Percentiles rank a stretch among this genome's conserved stretches.
Conservation (phyloP, 306 rosid genomes). For the Prunus campanulata region DNA sequence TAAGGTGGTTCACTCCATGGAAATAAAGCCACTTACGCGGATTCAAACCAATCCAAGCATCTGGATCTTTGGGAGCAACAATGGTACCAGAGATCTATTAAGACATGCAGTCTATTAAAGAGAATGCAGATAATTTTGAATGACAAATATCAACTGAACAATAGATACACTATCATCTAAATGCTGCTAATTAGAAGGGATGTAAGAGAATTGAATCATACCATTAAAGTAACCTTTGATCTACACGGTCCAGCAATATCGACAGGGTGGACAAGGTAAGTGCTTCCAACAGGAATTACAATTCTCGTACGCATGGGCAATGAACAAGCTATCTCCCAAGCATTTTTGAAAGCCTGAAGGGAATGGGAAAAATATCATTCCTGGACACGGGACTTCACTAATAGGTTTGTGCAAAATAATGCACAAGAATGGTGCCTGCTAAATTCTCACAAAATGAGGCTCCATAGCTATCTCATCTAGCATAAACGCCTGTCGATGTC, state of each 20-base stretch:
- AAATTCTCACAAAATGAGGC: background rate
- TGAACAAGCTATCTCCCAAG: conserved; percentile 78
- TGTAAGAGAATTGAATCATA: conserved; percentile 27
- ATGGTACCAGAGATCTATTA: conserved; percentile 66
- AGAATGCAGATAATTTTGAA: background rate
- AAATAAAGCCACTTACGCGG: conserved; percentile 72
- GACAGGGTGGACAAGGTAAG: conserved; percentile 59
- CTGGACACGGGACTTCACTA: background rate
- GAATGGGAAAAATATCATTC: background rate
- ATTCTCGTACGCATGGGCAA: conserved; percentile 28
- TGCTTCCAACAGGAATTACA: conserved; percentile 48
- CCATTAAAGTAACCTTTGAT: conserved; percentile 62
- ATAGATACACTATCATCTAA: background rate
- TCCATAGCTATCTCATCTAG: background rate
- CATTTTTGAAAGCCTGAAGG: conserved; percentile 58
- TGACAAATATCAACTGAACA: background rate
- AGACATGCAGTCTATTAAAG: conserved; percentile 13
- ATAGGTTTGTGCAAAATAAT: background rate
- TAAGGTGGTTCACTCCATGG: conserved; percentile 64
- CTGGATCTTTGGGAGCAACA: conserved; percentile 72
- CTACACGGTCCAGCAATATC: conserved; percentile 78
- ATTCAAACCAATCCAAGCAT: conserved; percentile 58
- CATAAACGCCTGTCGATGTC: background rate
- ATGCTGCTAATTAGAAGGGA: background rate
- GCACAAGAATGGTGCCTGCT: background rate